Percentiles rank a stretch among this genome's conserved stretches.
Evolutionary conservation across 352 stramenopile species (phyloP).

Genomic region (Globisporangium polare): DNA sequence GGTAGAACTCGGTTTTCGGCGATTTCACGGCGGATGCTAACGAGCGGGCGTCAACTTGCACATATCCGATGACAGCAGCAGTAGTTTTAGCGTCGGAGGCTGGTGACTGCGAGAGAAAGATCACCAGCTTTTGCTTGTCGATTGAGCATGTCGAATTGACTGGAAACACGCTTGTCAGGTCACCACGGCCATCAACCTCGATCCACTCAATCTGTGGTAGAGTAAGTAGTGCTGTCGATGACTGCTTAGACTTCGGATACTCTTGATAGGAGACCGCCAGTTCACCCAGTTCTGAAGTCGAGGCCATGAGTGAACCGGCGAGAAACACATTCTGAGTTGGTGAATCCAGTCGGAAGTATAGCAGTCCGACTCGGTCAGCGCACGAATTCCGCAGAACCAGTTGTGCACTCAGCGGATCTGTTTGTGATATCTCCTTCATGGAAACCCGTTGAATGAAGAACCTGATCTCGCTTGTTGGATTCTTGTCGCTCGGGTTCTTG

Average conservation of each 20-base stretch:
- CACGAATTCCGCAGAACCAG: neutral
- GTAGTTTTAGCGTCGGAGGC: neutral
- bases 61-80: neutral
- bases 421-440: neutral
- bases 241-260: neutral
- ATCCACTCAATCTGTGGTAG: neutral
- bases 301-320: neutral
- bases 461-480: neutral
- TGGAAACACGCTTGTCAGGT: neutral
- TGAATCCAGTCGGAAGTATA: conserved; percentile 7
- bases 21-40: neutral
- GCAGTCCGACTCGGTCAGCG: neutral
- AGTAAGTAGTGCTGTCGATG: neutral
- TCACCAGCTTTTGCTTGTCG: conserved; percentile 2
- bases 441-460: neutral
- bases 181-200: neutral
- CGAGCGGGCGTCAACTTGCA: neutral
- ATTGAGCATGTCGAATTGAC: neutral
- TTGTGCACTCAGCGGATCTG: neutral
- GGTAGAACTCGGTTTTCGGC: conserved; percentile 13
- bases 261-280: neutral
- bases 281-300: neutral
- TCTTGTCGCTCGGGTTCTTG: conserved; percentile 4
- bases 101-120: neutral
- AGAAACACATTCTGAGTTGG: neutral